Evolutionary conservation across 2,329 filamentous ascomycete species (phyloP), one percentile per base, ranked within the genome.

Genomic region (Trichoderma oligosporum): DNA sequence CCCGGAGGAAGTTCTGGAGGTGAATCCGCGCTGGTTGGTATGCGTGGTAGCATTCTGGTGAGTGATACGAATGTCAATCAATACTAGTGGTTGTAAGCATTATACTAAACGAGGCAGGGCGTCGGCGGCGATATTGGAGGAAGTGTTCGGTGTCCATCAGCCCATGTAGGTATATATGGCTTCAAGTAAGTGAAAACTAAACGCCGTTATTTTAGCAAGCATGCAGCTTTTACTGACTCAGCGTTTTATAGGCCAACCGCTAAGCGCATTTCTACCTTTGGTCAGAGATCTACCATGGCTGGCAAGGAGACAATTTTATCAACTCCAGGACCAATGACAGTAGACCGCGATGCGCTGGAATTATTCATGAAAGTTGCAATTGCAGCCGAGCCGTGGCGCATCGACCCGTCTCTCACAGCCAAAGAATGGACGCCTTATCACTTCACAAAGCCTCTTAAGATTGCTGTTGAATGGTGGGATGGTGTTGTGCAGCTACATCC

Each of bases 1-100:
- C 77, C 83, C 0, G 87, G 87, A 4, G 87, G 87, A 2, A 83
- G 79, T 8, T 83, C 81, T 0, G 86, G 86, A 9, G 87, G 87
- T 0, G 74, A 76, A 55, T 70, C 67, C 1, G 74, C 76, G 0
- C 61, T 77, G 0, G 41, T 77, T 2, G 74, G 71, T 1, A 66
- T 76, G 33, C 66, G 74, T 3, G 76, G 76, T 16, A 74, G 73
- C 18, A 60, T 74, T 2, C 35, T 78, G 4, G 71, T 71, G 22
- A 59, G 11, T 5, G 67, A 68, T 72, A 38, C 7, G 8, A n/a
- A 12, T 5, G 16, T 2, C 31, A 4, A 12, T 2, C 31, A 4
- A 20, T 14, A 9, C 2, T 22, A 14, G 16, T 8, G 11, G 2
- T 7, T 14, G 3, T 22, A n/a, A 38, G 16, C 16, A 46, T 4